phyloP scores from a whole-genome alignment of 2,329 filamentous ascomycete species.

The Fusarium austroafricanum region DNA sequence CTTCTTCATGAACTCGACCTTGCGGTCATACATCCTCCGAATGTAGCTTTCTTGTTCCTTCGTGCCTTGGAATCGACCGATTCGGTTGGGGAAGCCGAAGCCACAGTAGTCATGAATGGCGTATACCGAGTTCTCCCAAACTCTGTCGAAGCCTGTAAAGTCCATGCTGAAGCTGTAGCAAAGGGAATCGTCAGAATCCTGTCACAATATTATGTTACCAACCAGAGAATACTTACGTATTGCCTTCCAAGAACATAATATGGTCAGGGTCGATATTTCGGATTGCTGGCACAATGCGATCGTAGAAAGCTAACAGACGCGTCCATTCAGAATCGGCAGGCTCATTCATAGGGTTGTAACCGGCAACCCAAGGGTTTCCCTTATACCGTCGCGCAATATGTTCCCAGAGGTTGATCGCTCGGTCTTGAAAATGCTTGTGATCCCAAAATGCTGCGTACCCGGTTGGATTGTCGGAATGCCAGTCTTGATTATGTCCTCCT shows the following conservation, averaged over 20 bases:
- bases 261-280: slow-evolving; percentile 57
- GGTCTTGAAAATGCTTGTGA: slow-evolving; percentile 58
- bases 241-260: slow-evolving; percentile 62
- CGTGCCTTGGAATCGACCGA: slow-evolving; percentile 53
- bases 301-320: slow-evolving; percentile 54
- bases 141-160: slow-evolving; percentile 48
- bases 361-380: slow-evolving; percentile 55
- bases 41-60: slow-evolving; percentile 52
- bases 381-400: slow-evolving; percentile 56
- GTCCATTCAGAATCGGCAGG: slow-evolving; percentile 48
- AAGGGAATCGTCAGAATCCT: fast-evolving
- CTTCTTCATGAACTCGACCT: slow-evolving; percentile 57
- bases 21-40: slow-evolving; percentile 52
- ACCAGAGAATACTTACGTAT: slow-evolving; percentile 50
- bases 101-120: slow-evolving; percentile 65
- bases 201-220: fast-evolving
- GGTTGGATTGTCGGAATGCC: slow-evolving; percentile 56
- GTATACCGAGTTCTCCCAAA: slow-evolving; percentile 61
- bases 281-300: slow-evolving; percentile 54
- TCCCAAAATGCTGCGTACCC: slow-evolving; percentile 59
- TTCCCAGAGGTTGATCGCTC: slow-evolving; percentile 57
- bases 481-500: slow-evolving; percentile 60
- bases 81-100: slow-evolving; percentile 60
- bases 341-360: slow-evolving; percentile 53
- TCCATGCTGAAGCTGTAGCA: slow-evolving; percentile 44